Evolutionary conservation across 2,329 filamentous ascomycete species (phyloP).

Genomic region (Pezizomycotina sp.): DNA sequence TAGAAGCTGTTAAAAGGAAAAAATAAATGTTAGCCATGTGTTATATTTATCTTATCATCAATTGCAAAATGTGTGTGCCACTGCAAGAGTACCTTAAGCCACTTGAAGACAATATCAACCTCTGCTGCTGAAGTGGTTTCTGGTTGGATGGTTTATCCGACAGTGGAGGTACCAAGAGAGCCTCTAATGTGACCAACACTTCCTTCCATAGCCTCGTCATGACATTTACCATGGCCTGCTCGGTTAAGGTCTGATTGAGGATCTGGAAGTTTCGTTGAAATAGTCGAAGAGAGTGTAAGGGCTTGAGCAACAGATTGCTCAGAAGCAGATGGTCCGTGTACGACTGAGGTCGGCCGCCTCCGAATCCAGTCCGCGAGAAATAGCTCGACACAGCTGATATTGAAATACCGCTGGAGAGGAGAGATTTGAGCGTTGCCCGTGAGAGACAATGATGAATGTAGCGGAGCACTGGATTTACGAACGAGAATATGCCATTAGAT

Average conservation of each 20-base stretch:
- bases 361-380: constrained; percentile 42
- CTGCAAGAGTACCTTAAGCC: constrained; percentile 44
- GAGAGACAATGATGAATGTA: constrained; percentile 88
- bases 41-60: not conserved
- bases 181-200: constrained; percentile 78
- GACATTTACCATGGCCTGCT: constrained; percentile 92
- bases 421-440: constrained; percentile 54
- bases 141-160: constrained; percentile 88
- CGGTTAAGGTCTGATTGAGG: constrained; percentile 91
- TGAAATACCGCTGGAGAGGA: constrained; percentile 55
- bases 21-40: not conserved
- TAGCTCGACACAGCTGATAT: constrained; percentile 57
- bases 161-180: constrained; percentile 74
- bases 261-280: constrained; percentile 98
- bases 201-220: constrained; percentile 99
- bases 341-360: constrained; percentile 31
- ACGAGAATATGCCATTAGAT: constrained; percentile 20
- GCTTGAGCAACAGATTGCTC: no score
- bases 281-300: constrained; percentile 72
- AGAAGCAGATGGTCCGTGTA: constrained; percentile 45
- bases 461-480: constrained; percentile 87
- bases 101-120: constrained; percentile 85
- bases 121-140: constrained; percentile 65
- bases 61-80: not conserved
- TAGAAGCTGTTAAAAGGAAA: constrained; percentile 40